Conservation (phyloP, 352 stramenopile species). For the Stramenopiles sp. region DNA sequence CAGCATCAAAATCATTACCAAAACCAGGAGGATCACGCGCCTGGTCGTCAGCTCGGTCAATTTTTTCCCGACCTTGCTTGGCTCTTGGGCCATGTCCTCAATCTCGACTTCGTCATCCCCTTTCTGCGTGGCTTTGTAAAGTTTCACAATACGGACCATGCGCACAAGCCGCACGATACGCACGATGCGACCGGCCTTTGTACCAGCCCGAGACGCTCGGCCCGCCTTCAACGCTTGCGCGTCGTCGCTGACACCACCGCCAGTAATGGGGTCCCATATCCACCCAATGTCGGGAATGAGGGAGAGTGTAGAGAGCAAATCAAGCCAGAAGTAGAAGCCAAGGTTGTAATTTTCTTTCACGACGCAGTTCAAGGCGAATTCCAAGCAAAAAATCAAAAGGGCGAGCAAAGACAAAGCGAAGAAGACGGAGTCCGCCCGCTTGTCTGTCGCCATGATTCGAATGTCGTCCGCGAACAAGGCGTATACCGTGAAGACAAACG, state of each 20-base stretch:
- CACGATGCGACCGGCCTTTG: slow-evolving; percentile 65
- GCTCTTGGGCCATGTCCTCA: slow-evolving; percentile 46
- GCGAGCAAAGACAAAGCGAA: slow-evolving; percentile 53
- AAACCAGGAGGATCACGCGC: slow-evolving; percentile 63
- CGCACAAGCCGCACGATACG: slow-evolving; percentile 66
- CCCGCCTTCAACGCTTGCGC: slow-evolving; percentile 36
- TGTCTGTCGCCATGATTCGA: slow-evolving; percentile 19
- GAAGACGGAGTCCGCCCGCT: slow-evolving; percentile 32
- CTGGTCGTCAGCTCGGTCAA: slow-evolving; percentile 79
- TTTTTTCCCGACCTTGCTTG: slow-evolving; percentile 76
- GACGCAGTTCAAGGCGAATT: slow-evolving; percentile 44
- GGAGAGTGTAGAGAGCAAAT: slow-evolving; percentile 72
- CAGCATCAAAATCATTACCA: slow-evolving; percentile 57
- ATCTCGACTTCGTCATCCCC: background rate
- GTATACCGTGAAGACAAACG: slow-evolving; percentile 47
- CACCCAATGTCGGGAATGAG: slow-evolving; percentile 67
- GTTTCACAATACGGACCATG: slow-evolving; percentile 58
- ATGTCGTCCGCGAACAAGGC: slow-evolving; percentile 61
- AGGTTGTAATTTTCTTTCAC: slow-evolving; percentile 51
- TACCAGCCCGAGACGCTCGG: slow-evolving; percentile 51
- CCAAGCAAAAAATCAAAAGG: slow-evolving; percentile 47
- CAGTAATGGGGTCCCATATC: slow-evolving; percentile 41
- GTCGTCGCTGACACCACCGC: slow-evolving; percentile 15
- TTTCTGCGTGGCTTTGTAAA: slow-evolving; percentile 26
- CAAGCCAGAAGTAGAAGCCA: slow-evolving; percentile 71